Conservation (phyloP, 495 filamentous ascomycete species). For the Choiromyces venosus region DNA sequence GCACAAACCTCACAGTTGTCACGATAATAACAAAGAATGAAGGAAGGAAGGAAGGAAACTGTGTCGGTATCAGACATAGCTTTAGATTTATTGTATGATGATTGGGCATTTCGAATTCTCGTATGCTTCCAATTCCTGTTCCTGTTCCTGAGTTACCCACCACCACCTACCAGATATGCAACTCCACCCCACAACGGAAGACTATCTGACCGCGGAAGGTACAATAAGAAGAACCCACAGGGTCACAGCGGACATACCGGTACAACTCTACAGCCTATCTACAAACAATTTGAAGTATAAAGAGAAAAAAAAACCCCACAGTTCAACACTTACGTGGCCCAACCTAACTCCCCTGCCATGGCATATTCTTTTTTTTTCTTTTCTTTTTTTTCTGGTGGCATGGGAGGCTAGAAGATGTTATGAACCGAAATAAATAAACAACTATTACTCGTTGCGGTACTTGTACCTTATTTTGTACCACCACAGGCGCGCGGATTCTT, state of each 20-base stretch:
- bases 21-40: background rate
- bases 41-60: background rate
- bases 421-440: background rate
- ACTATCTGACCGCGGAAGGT: background rate
- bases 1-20: too few species aligned
- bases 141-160: too few species aligned
- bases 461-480: background rate
- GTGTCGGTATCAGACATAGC: background rate
- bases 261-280: too few species aligned
- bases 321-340: background rate
- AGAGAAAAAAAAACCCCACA: background rate
- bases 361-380: too few species aligned
- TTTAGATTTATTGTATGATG: background rate
- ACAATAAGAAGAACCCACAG: background rate
- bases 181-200: background rate
- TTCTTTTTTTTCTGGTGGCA: too few species aligned
- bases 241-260: background rate
- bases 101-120: background rate
- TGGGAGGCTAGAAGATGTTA: background rate
- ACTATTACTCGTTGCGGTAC: background rate
- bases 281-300: background rate
- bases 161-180: too few species aligned
- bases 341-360: background rate
- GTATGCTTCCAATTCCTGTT: too few species aligned
- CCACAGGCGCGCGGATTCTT: background rate